phyloP scores from a whole-genome alignment of 441 rosid genomes.

The Croton setiger region DNA sequence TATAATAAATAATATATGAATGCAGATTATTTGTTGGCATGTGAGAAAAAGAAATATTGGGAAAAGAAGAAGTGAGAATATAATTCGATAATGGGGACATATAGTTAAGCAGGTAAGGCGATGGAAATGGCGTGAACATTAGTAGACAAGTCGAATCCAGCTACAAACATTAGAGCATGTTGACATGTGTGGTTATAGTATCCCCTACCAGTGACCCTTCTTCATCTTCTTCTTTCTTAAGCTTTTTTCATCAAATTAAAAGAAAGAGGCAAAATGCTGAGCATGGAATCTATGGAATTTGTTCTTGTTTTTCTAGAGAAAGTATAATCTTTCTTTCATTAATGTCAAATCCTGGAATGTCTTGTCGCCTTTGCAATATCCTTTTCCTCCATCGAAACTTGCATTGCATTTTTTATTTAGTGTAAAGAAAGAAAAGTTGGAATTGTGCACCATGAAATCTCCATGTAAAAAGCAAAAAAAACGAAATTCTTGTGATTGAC shows the following conservation, averaged over 20 bases:
- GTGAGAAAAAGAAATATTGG: constrained; percentile 19
- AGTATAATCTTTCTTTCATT: constrained; percentile 41
- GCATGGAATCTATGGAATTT: constrained; percentile 48
- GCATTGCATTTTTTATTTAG: constrained; percentile 26
- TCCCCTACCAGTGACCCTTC: constrained; percentile 19
- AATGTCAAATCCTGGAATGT: constrained; percentile 38
- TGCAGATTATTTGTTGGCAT: constrained; percentile 8
- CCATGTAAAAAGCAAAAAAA: constrained; percentile 19
- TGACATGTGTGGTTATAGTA: constrained; percentile 19
- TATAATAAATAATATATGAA: background rate
- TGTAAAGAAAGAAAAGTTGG: too few relatives aligned
- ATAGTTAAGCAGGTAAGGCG: constrained; percentile 4
- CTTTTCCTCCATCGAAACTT: constrained; percentile 44
- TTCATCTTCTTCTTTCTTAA: too few relatives aligned
- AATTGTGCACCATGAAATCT: too few relatives aligned
- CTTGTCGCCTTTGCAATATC: constrained; percentile 43
- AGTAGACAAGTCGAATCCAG: constrained; percentile 18
- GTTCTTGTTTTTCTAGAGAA: constrained; percentile 40
- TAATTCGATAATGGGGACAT: constrained; percentile 11
- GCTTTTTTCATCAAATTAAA: background rate
- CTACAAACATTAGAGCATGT: constrained; percentile 16
- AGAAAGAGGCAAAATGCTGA: constrained; percentile 19
- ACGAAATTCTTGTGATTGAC: constrained; percentile 24
- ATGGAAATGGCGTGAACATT: constrained; percentile 8
- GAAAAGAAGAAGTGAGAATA: constrained; percentile 12